These are phyloP conservation scores for Acidiella bohemica DNA, from an alignment of 495 filamentous ascomycete genomes.

Conservation along the genomic window DNA sequence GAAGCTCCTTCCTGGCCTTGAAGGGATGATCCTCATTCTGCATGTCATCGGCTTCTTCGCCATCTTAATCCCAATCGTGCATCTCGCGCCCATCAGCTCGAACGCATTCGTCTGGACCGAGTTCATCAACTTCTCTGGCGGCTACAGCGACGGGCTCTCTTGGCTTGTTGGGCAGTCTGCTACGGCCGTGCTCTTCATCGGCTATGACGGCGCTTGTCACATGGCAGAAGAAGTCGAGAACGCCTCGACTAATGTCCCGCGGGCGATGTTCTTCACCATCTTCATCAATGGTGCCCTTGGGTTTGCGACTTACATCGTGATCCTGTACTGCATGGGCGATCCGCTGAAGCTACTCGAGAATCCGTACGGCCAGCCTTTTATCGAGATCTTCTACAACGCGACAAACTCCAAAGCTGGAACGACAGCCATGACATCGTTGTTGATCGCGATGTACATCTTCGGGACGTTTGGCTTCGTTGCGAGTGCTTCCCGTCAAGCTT, in stretches of 20 bases:
- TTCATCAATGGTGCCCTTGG: conserved; percentile 9
- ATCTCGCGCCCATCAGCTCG: conserved; percentile 34
- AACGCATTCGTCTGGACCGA: conserved; percentile 24
- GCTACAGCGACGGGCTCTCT: conserved; percentile 5
- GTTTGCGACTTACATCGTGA: conserved; percentile 3
- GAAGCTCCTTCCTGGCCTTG: conserved; percentile 35
- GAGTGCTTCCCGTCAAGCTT: conserved; percentile 8
- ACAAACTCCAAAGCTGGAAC: conserved; percentile 4
- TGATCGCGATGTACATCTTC: conserved; percentile 6
- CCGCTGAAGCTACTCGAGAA: conserved; percentile 1
- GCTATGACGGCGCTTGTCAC: conserved; percentile 13
- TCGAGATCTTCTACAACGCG: conserved; percentile 8
- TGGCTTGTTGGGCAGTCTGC: conserved; percentile 9
- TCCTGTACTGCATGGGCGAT: conserved; percentile 10
- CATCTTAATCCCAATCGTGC: conserved; percentile 31
- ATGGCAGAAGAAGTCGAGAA: conserved; percentile 11
- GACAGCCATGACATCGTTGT: conserved; percentile 1
- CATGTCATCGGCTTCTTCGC: conserved; percentile 38
- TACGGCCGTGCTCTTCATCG: conserved; percentile 4
- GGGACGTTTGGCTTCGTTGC: conserved; percentile 4
- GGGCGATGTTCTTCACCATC: conserved; percentile 7
- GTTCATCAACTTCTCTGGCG: conserved; percentile 9
- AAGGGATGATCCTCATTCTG: conserved; percentile 35
- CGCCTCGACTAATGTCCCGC: conserved; percentile 3
- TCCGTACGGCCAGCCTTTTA: conserved; percentile 4